Conservation (phyloP, 2,329 filamentous ascomycete genomes). For the Colletotrichum magnum region DNA sequence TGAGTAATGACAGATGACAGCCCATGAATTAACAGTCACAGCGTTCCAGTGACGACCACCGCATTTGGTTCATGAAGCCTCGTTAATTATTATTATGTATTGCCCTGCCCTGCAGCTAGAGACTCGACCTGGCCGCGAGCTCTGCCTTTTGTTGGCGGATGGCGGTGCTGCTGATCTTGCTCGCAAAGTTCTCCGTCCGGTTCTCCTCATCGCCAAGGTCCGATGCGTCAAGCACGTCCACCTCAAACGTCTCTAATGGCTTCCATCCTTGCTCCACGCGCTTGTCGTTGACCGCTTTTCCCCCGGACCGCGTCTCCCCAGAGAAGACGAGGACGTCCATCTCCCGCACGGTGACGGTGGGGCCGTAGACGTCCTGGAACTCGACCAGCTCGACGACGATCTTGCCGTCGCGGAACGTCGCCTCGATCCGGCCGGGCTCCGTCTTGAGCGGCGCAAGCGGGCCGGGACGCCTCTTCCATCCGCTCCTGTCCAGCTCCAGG, state of each 20-base stretch:
- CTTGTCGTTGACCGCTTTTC: constrained; percentile 87
- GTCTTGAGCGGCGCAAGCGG: not conserved
- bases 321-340: constrained; percentile 90
- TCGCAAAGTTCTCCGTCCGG: constrained; percentile 75
- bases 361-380: constrained; percentile 90
- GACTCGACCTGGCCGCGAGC: constrained; percentile 8
- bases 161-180: constrained; percentile 93
- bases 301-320: constrained; percentile 87
- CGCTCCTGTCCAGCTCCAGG: constrained; percentile 58
- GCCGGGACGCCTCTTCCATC: constrained; percentile 55
- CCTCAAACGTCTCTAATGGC: constrained; percentile 84
- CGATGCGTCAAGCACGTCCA: constrained; percentile 85
- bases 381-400: constrained; percentile 84
- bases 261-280: constrained; percentile 83
- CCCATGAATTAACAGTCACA: too few relatives aligned
- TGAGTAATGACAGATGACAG: not conserved
- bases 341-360: constrained; percentile 85
- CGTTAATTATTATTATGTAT: not conserved
- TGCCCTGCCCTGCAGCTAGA: not conserved
- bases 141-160: constrained; percentile 71
- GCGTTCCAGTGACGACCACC: too few relatives aligned
- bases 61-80: too few relatives aligned
- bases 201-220: constrained; percentile 59
- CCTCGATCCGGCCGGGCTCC: constrained; percentile 60
- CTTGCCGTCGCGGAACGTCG: constrained; percentile 69